Evolutionary conservation across 495 filamentous ascomycete species (phyloP), one percentile per base, ranked within the genome.

Genomic region (Penicillium manginii): DNA sequence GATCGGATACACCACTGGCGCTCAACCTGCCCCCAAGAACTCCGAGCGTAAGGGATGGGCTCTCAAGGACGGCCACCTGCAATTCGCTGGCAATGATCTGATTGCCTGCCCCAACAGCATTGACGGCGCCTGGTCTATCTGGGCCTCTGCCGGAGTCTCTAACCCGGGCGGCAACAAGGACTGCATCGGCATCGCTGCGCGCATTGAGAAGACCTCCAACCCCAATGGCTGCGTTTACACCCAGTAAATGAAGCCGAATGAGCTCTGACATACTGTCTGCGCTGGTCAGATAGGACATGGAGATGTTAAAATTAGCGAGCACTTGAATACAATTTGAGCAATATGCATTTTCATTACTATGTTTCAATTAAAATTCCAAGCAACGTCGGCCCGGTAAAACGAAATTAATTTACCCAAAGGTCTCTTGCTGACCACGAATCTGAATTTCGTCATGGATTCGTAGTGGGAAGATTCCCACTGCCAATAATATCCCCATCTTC

Each of bases 191-290:
- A 70, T 83, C 55, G 62, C 60, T 6, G 72, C 69, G 29, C 73
- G 70, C 18, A 70, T 78, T 5, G 57, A 70, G 32, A 61, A 68
- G 60, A 66, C 51, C 37, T 46, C 52, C 15, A 61, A 63, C 18
- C 67, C 76, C 31, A 68, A 63, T 50, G 54, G 81, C 83, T 50
- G 90, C 87, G 14, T 83, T 80, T 52, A 87, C 86, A 74, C 91
- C 85, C 3, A 85, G 54, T 66, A 66, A 39, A 86, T 23, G 21
- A 47, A 26, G 21, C n/a, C 19, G 14, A n/a, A 7, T 9, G 0
- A 43, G 17, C 15, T 0, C 10, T 43, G 40, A 43, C 19, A 3
- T 9, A 43, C n/a, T n/a, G n/a, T 37, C 35, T 37, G 12, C 12
- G 9, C 11, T 37, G 12, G 15, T 12, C 14, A 37, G 4, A 37